These are phyloP conservation scores for Neltuma alba DNA, from an alignment of 306 rosid genomes.

Conservation along the genomic window DNA sequence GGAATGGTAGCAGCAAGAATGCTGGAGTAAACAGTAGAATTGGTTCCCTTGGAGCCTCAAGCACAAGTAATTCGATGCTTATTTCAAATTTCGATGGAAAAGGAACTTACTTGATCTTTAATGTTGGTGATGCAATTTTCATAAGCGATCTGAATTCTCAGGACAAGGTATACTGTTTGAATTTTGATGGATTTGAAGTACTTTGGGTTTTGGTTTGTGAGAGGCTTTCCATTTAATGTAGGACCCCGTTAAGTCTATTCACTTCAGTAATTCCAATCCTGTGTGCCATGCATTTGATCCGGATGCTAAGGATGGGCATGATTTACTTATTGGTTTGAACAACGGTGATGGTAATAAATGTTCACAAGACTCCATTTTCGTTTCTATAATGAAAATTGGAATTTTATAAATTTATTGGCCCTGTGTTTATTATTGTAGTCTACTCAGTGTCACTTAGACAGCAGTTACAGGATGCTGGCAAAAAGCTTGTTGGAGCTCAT, in stretches of 20 bases:
- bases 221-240: slow-evolving; percentile 50
- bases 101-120: slow-evolving; percentile 86
- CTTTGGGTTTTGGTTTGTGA: slow-evolving; percentile 39
- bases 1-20: slow-evolving; percentile 84
- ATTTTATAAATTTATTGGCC: slow-evolving; percentile 43
- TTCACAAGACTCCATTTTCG: slow-evolving; percentile 17
- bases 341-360: slow-evolving; percentile 82
- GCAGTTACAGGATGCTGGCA: slow-evolving; percentile 97
- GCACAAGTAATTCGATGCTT: slow-evolving; percentile 60
- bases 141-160: slow-evolving; percentile 93
- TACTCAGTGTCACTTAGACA: slow-evolving; percentile 98
- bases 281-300: slow-evolving; percentile 91
- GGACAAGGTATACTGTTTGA: slow-evolving; percentile 71
- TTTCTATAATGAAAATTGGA: slow-evolving; percentile 32
- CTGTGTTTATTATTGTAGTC: slow-evolving; percentile 63
- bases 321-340: slow-evolving; percentile 83
- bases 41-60: slow-evolving; percentile 78
- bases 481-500: slow-evolving; percentile 93
- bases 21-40: slow-evolving; percentile 64
- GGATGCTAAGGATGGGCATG: slow-evolving; percentile 98
- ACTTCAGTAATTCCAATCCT: slow-evolving; percentile 87
- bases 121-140: slow-evolving; percentile 94
- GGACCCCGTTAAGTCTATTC: slow-evolving; percentile 98
- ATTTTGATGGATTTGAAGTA: slow-evolving; percentile 17
- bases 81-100: slow-evolving; percentile 91